Evolutionary conservation across 768 basidiomycete species (phyloP), one percentile per base, ranked within the genome.

Genomic region (Kwoniella heveanensis): DNA sequence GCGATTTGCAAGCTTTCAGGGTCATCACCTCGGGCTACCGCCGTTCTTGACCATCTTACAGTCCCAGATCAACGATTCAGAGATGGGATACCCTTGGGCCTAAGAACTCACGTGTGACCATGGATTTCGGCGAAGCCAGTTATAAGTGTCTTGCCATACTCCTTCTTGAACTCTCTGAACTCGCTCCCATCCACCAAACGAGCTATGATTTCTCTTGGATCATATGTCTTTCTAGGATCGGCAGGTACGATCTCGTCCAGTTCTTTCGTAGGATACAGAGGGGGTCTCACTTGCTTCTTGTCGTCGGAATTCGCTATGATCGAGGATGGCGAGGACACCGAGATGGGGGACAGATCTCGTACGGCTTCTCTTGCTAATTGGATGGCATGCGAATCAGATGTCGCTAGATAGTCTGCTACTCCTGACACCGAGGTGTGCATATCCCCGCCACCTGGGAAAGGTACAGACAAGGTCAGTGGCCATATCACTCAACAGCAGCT

Each of bases 161-260:
- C 94, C 76, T 89, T 90, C 85, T 97, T 97, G 83, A 95, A 97
- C 79, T 97, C 93, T 64, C 91, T 84, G 76, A 97, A 94, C 49
- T 86, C 85, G 73, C 90, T 92, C 1, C 93, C 92, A 67, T 97
- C 93, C 9, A 93, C 92, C 44, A 94, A 82, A 26, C 93, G 87
- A 26, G 92, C 88, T 69, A 97, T 92, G 13, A 97, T 88, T 76
- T 96, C 93, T 37, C 91, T 85, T 89, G 95, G 92, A 77, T 96
- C 92, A 76, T 94, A 95, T 0, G 88, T 81, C 79, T 94, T 91
- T 25, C 90, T 86, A 22, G 89, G 84, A 73, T 96, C 93, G 2
- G 91, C 90, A 6, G 92, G 92, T 27, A 95, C 91, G 65, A 96
- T 91, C 27, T 91, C 91, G 77, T 93, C 90, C 8, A 97, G 82